Base-by-base conservation (phyloP, 2,329 filamentous ascomycete genomes). In the Berkeleyomyces rouxiae region DNA sequence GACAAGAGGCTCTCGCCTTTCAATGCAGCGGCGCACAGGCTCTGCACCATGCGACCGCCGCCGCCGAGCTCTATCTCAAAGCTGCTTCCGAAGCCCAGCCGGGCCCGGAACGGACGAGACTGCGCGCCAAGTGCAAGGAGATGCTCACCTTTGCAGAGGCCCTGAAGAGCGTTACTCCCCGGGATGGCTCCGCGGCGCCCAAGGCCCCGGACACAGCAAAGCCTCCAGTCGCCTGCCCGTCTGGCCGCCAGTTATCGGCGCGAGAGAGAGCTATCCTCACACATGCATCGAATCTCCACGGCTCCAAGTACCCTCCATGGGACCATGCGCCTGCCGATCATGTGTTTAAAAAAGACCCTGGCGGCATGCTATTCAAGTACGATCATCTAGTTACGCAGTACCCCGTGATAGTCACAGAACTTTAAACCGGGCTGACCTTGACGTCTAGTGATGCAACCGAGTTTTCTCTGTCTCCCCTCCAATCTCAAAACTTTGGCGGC, bases 251-350 rank as follows among this genome's bases (percentile, higher is more conserved):
- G 63, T 76, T 87, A 11, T 80, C 88, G 2, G 86, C 80, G 3
- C 78, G 79, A 13, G 90, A 96, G 72, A 80, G 90, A 69, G 85
- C 87, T 39, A 84, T 96, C 59, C 73, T 97, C 7, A 76, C 88
- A 1, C 84, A 85, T 69, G 84, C 86, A 3, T 93, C 91, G 3
- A 86, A 83, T 62, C 78, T 99, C 23, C 89, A 96, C 70, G 89
- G 87, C 0, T 87, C 84, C 69, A 79, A 86, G 23, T 97, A 96
- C 67, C 90, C 87, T 9, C 90, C 88, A 0, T 99, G 93, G 93
- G 80, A 80, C n/a, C 73, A 73, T 1, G 76, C 83, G 37, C 86
- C 88, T 0, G 70, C 72, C 3, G 71, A 79, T 0, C 72, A 78
- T 3, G 82, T 87, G 39, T 96, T 96, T 67, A 72, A 77, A 40